Percentiles rank a stretch among this genome's conserved stretches.
Evolutionary conservation across 768 basidiomycete genomes (phyloP).

Genomic region (Hypsizygus marmoreus): DNA sequence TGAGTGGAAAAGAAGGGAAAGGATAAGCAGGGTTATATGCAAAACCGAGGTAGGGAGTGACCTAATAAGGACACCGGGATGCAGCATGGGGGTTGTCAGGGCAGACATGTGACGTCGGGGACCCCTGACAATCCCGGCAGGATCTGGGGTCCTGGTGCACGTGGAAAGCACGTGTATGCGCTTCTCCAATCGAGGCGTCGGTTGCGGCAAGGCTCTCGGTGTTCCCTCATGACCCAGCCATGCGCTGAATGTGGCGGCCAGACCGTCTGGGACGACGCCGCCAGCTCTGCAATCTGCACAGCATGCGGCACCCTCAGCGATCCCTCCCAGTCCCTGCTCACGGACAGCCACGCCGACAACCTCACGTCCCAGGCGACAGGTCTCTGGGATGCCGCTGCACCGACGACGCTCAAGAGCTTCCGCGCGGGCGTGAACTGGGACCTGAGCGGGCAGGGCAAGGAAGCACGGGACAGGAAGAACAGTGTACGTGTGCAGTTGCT

Average conservation of each 20-base stretch:
- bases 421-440: constrained; percentile 57
- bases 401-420: constrained; percentile 48
- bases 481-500: constrained; percentile 42
- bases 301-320: constrained; percentile 72
- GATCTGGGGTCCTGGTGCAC: constrained; percentile 15
- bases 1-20: constrained; percentile 25
- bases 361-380: constrained; percentile 28
- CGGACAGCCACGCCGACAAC: constrained; percentile 43
- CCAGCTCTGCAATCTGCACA: constrained; percentile 65
- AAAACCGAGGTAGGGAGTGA: constrained; percentile 12
- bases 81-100: constrained; percentile 10
- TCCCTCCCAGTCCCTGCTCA: constrained; percentile 61
- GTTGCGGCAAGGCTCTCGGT: not conserved
- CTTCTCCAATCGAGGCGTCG: constrained; percentile 10
- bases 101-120: constrained; percentile 14
- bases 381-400: constrained; percentile 31
- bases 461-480: constrained; percentile 66
- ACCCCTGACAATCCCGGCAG: constrained; percentile 10
- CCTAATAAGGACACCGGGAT: constrained; percentile 22
- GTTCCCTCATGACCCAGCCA: constrained; percentile 30
- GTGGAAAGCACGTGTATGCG: constrained; percentile 7
- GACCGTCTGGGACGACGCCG: constrained; percentile 58
- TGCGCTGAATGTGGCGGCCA: constrained; percentile 58
- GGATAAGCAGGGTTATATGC: constrained; percentile 33
- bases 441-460: constrained; percentile 65